Evolutionary conservation across 768 basidiomycete species (phyloP), one percentile per base, ranked within the genome.

Genomic region (Myochromella boudieri): DNA sequence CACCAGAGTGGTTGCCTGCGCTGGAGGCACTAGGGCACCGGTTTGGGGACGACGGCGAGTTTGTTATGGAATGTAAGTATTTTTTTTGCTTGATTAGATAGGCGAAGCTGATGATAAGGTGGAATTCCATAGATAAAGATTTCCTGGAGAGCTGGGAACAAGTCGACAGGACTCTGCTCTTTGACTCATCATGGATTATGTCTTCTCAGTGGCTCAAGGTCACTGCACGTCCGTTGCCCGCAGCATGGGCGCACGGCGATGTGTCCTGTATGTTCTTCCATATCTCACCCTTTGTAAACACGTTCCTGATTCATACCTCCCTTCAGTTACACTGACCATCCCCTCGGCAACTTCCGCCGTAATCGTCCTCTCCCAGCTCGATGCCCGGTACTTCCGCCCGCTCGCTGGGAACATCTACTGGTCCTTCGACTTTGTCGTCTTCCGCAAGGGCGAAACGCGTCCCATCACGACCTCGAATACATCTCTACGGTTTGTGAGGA

Each of bases 31-130:
- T 82, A 0, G 67, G 61, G 3, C 78, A 81, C 58, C 45, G 58
- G 1, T 81, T 82, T 48, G 78, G 78, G 1, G 60, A 74, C 26
- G 73, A 77, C 46, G 80, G 80, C 1, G 67, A 77, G 42, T 82
- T 82, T 45, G 65, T 81, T 12, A 80, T 80, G 78, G 79, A 80
- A 63, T 72, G 71, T 72, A 36, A 48, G 67, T 60, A 25, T 4
- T 39, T 37, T 31, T 25, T 12, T n/a, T n/a, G n/a, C n/a, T n/a
- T n/a, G n/a, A 17, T n/a, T n/a, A n/a, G n/a, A n/a, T n/a, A n/a
- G n/a, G n/a, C n/a, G n/a, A n/a, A n/a, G n/a, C n/a, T n/a, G n/a
- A n/a, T n/a, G n/a, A n/a, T n/a, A n/a, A n/a, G n/a, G n/a, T n/a
- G n/a, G 7, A 7, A 6, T 6, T 24, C 32, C 14, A 1, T 29